Evolutionary conservation across 1,139 yeast genomes (phyloP).

Genomic region (Debaryomycetaceae sp.): DNA sequence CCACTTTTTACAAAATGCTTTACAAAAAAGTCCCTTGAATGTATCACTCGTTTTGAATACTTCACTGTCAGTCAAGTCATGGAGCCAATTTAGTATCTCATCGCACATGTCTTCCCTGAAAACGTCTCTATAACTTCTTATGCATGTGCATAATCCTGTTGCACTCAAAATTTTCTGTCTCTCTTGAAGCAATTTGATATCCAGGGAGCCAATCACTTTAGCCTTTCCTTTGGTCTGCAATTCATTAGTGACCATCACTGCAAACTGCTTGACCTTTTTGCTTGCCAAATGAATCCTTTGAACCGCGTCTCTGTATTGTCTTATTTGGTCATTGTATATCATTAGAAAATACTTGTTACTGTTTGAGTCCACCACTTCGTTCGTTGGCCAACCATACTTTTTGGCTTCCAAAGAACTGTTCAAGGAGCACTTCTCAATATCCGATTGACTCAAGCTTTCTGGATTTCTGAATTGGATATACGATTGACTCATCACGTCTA

Average conservation of each 20-base stretch:
- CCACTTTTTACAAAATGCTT: slow-evolving; percentile 56
- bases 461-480: slow-evolving; percentile 36
- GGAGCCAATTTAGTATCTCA: slow-evolving; percentile 64
- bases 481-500: slow-evolving; percentile 61
- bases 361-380: slow-evolving; percentile 33
- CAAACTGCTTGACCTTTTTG: slow-evolving; percentile 62
- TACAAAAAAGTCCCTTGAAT: slow-evolving; percentile 52
- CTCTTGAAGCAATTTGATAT: slow-evolving; percentile 47
- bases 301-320: slow-evolving; percentile 72
- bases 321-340: slow-evolving; percentile 75
- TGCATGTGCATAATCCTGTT: slow-evolving; percentile 66
- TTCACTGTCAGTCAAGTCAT: slow-evolving; percentile 55
- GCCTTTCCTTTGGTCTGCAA: slow-evolving; percentile 70
- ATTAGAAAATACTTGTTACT: slow-evolving; percentile 54
- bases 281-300: slow-evolving; percentile 65
- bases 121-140: slow-evolving; percentile 64
- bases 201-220: slow-evolving; percentile 55
- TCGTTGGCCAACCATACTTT: slow-evolving; percentile 24
- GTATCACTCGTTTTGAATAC: slow-evolving; percentile 48
- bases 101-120: slow-evolving; percentile 82
- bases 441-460: slow-evolving; percentile 17
- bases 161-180: slow-evolving; percentile 52
- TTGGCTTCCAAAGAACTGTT: slow-evolving; percentile 28
- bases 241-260: slow-evolving; percentile 66
- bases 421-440: slow-evolving; percentile 23